A percentile compares a stretch with the other conserved stretches of the same genome.
phyloP scores from a whole-genome alignment of 179 eudicot species.

The Amaranthus tricolor region DNA sequence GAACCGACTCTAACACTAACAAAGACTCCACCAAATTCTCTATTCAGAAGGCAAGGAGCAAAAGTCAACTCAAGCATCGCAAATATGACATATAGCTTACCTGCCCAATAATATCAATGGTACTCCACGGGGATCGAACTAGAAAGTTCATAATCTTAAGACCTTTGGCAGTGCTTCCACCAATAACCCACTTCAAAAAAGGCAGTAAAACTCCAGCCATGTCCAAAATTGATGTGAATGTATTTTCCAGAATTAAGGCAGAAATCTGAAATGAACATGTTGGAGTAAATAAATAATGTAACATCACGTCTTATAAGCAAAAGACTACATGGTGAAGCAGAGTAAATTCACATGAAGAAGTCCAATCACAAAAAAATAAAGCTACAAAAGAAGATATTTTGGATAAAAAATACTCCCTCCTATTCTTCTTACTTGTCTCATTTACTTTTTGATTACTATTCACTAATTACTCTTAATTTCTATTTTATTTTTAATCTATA shows the following conservation, averaged over 20 bases:
- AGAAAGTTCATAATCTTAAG: conserved; percentile 62
- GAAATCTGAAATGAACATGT: conserved; percentile 50
- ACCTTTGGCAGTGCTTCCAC: conserved; percentile 64
- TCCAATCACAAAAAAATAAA: too few species aligned
- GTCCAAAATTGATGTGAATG: conserved; percentile 92
- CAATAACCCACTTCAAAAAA: conserved; percentile 85
- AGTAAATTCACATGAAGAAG: too few species aligned
- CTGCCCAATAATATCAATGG: conserved; percentile 79
- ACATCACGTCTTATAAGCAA: background rate
- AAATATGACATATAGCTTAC: conserved; percentile 35
- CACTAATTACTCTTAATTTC: too few species aligned
- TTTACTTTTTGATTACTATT: too few species aligned
- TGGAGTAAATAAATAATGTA: background rate
- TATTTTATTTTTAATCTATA: too few species aligned
- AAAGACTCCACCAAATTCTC: background rate
- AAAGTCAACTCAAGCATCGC: background rate
- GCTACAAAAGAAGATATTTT: too few species aligned
- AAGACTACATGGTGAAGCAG: conserved; percentile 1
- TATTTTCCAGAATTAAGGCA: conserved; percentile 75
- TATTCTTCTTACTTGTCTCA: too few species aligned
- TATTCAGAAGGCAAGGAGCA: background rate
- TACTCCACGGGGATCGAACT: conserved; percentile 90
- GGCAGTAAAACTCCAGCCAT: conserved; percentile 98
- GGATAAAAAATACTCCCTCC: too few species aligned
- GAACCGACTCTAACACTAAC: background rate